phyloP scores from a whole-genome alignment of 345 rosid genomes.

The Gynandropsis gynandra region DNA sequence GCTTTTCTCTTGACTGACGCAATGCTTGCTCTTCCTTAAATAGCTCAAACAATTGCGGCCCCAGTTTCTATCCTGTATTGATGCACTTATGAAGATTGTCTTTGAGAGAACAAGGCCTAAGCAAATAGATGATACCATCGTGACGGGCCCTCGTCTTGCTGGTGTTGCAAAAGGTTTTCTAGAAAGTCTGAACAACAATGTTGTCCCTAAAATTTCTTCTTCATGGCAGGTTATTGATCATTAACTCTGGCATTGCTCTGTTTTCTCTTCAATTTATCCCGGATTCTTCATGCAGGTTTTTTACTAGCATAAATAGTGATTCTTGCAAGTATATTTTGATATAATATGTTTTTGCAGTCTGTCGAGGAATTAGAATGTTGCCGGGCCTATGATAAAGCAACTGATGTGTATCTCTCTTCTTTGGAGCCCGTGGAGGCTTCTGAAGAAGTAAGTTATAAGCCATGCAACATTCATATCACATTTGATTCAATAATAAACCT shows the following conservation, averaged over 20 bases:
- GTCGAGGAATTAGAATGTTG: constrained; percentile 34
- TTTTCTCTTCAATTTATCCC: constrained; percentile 13
- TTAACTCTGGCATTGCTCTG: neutral
- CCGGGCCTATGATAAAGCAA: constrained; percentile 31
- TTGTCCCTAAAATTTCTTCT: constrained; percentile 29
- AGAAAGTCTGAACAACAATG: constrained; percentile 27
- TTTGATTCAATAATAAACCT: too few species aligned
- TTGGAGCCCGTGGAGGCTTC: constrained; percentile 28
- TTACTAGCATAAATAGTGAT: neutral
- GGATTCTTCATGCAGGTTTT: too few species aligned
- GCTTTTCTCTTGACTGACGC: constrained; percentile 8
- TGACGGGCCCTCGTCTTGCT: constrained; percentile 44
- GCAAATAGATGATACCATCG: constrained; percentile 27
- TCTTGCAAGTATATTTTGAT: constrained; percentile 3
- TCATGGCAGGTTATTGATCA: constrained; percentile 30
- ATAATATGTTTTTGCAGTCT: constrained; percentile 22
- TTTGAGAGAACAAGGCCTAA: constrained; percentile 39
- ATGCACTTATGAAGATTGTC: constrained; percentile 25
- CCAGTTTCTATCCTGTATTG: constrained; percentile 23
- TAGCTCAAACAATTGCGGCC: constrained; percentile 26
- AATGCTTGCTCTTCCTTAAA: constrained; percentile 7
- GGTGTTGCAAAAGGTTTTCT: constrained; percentile 30
- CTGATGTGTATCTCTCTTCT: constrained; percentile 35
- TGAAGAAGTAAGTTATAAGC: constrained; percentile 30
- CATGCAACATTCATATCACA: too few species aligned